Base-by-base conservation (phyloP, 768 basidiomycete genomes). In the Coprinopsis sp. region DNA sequence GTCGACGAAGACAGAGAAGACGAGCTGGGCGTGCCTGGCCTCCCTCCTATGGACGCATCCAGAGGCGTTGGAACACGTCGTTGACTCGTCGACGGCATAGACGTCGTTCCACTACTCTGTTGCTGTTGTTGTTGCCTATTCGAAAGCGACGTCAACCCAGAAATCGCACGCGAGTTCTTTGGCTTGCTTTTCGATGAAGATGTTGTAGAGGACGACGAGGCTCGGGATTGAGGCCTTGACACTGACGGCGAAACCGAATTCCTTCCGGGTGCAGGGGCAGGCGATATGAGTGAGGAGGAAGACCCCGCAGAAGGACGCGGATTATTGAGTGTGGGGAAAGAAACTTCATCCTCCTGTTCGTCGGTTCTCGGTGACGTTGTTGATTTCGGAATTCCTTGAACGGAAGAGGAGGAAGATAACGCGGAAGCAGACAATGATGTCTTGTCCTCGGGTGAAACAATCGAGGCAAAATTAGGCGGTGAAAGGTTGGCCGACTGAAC, bases 1-100 rank as follows among this genome's bases (percentile, higher is more conserved):
- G 44, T 41, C 13, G 33, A 51, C 36, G 49, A 56, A 27, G 43
- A 44, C 19, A 37, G 39, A 18, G 46, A 49, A 1, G 51, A 55
- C 16, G 55, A 46, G 14, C 53, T 40, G 8, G 47, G 47, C 3
- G 47, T 49, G 5, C 29, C 40, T 25, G 47, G 40, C 21, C 47
- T 7, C 24, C 31, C 40, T 18, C n/a, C 25, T 14, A 18, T 16
- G 14, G 13, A 11, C 37, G 24, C 24, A 6, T 37, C 46, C 12
- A 24, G 16, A 8, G 47, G 47, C 2, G 47, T 49, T 4, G 47
- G 47, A 3, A 22, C 40, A 14, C 46, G 50, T 13, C 44, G 42
- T 6, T 6, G 31, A 19, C 24, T 11, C 16, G 12, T 24, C 37
- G 24, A 25, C 36, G 18, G 12, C 18, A 24, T 24, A 47, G 16